Percentiles rank a stretch among this genome's conserved stretches.
Conservation (phyloP, 106 monocot species). For the Acanthochlamys bracteata region DNA sequence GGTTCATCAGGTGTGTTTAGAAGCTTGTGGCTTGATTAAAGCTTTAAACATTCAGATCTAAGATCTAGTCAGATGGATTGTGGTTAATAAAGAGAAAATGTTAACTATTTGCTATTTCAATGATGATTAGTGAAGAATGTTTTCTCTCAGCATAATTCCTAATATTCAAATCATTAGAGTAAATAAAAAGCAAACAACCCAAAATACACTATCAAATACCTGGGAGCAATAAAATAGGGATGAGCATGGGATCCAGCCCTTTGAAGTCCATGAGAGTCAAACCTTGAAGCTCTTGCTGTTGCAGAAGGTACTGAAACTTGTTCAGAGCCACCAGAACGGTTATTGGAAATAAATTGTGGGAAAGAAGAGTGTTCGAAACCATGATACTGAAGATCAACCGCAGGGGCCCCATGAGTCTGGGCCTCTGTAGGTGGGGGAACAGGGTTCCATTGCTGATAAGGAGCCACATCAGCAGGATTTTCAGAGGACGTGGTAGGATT, state of each 20-base stretch:
- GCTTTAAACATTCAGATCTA: too few species aligned
- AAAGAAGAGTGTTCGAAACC: constrained; percentile 15
- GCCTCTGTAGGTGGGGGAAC: constrained; percentile 9
- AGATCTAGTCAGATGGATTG: too few species aligned
- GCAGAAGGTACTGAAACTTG: constrained; percentile 9
- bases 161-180: too few species aligned
- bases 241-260: constrained; percentile 11
- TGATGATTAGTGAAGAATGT: too few species aligned
- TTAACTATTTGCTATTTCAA: too few species aligned
- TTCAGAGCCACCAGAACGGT: constrained; percentile 5
- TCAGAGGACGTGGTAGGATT: constrained; percentile 22
- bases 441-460: constrained; percentile 25
- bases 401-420: constrained; percentile 7
- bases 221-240: constrained; percentile 4
- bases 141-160: too few species aligned
- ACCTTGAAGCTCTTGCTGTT: constrained; percentile 8
- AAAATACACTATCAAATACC: neutral
- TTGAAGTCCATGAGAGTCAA: constrained; percentile 14
- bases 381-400: constrained; percentile 21
- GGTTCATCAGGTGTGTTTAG: too few species aligned
- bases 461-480: constrained; percentile 20
- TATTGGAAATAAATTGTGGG: constrained; percentile 12
- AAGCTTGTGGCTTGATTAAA: too few species aligned
- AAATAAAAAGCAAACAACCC: neutral
- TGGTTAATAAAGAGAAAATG: too few species aligned